Percentiles rank a stretch among this genome's conserved stretches.
phyloP scores from a whole-genome alignment of 805 yeast species.

The Dipodascopsis uninucleata region DNA sequence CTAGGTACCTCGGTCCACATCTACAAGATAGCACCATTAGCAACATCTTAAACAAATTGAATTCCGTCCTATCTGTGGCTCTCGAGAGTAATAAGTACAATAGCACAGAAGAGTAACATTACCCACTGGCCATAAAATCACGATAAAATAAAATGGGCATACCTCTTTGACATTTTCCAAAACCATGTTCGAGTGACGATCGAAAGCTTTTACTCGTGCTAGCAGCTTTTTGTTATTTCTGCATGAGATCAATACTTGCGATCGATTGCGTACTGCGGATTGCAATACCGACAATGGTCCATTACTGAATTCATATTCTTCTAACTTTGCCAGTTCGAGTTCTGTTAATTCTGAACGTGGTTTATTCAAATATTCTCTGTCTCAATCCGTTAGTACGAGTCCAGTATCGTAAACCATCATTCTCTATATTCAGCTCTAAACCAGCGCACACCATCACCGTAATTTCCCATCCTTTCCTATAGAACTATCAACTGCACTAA shows the following conservation, averaged over 20 bases:
- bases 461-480: too few species aligned
- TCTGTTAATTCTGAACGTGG: constrained; percentile 79
- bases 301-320: constrained; percentile 81
- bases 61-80: constrained; percentile 8
- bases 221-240: constrained; percentile 90
- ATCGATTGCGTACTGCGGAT: constrained; percentile 67
- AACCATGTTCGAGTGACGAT: constrained; percentile 91
- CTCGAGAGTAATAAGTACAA: too few species aligned
- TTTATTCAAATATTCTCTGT: constrained; percentile 62
- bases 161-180: constrained; percentile 87
- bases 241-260: constrained; percentile 80
- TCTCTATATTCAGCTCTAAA: too few species aligned
- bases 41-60: not conserved
- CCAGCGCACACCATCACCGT: too few species aligned
- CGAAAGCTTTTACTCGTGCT: constrained; percentile 90
- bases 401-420: too few species aligned
- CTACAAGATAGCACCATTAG: constrained; percentile 22
- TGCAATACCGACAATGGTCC: constrained; percentile 92
- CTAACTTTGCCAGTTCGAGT: constrained; percentile 72
- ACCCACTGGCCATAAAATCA: not conserved
- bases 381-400: not conserved
- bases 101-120: not conserved
- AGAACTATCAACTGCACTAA: too few species aligned
- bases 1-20: constrained; percentile 64
- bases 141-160: constrained; percentile 7